Conservation (phyloP, 106 monocot species). For the Phalaenopsis aphrodite region DNA sequence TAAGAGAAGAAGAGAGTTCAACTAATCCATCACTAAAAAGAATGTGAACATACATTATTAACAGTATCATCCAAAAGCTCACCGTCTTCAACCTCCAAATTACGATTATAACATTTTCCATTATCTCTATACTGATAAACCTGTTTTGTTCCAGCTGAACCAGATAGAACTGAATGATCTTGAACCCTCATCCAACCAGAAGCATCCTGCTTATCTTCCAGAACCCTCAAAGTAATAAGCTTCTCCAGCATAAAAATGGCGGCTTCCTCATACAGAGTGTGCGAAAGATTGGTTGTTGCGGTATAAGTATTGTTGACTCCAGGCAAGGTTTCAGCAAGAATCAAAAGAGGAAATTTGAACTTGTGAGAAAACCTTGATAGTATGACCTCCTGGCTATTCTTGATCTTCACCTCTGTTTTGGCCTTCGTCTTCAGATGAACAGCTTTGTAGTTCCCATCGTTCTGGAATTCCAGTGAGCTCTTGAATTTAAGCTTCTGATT, state of each 20-base stretch:
- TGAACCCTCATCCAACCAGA: slow-evolving; percentile 53
- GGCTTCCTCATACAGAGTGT: slow-evolving; percentile 27
- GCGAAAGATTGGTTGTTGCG: slow-evolving; percentile 37
- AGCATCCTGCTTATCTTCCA: slow-evolving; percentile 35
- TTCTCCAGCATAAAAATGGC: slow-evolving; percentile 3
- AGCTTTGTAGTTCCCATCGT: slow-evolving; percentile 35
- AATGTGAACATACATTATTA: slow-evolving; percentile 8
- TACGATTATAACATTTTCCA: slow-evolving; percentile 18
- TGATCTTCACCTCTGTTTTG: slow-evolving; percentile 16
- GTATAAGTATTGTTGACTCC: slow-evolving; percentile 31
- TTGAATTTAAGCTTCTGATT: slow-evolving; percentile 33
- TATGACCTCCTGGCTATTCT: neutral
- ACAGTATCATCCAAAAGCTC: slow-evolving; percentile 27
- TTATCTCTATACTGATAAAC: slow-evolving; percentile 25
- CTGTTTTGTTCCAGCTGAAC: slow-evolving; percentile 31
- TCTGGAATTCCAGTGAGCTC: slow-evolving; percentile 21
- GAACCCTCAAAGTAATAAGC: slow-evolving; percentile 1
- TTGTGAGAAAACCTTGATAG: slow-evolving; percentile 8
- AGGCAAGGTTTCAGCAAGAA: slow-evolving; percentile 21
- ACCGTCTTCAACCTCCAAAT: slow-evolving; percentile 36
- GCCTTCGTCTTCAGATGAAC: slow-evolving; percentile 33
- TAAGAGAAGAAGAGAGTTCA: neutral
- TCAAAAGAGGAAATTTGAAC: slow-evolving; percentile 34
- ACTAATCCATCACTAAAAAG: neutral
- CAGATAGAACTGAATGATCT: slow-evolving; percentile 52